phyloP scores from a whole-genome alignment of 2,329 filamentous ascomycete genomes.

The Penicillium sp. region DNA sequence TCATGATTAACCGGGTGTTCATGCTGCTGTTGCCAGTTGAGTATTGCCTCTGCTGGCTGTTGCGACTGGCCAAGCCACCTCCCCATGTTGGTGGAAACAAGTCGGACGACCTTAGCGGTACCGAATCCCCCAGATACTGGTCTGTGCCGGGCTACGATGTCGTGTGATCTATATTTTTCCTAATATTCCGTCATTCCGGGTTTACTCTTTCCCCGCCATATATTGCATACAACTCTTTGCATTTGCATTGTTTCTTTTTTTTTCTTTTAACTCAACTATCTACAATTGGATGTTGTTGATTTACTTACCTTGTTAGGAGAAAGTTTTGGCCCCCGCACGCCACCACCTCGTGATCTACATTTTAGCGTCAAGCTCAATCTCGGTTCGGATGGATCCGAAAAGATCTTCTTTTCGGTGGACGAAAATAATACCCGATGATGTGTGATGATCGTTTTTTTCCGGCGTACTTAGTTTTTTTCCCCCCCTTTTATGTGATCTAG shows the following conservation, averaged over 20 bases:
- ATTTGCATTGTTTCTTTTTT: background rate
- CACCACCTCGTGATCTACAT: slow-evolving; percentile 3
- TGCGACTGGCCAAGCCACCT: slow-evolving; percentile 59
- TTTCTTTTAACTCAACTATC: background rate
- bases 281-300: background rate
- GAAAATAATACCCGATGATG: background rate
- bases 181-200: background rate
- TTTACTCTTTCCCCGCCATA: background rate
- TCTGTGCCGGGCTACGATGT: slow-evolving; percentile 8
- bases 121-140: slow-evolving; percentile 1
- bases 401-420: background rate
- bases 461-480: background rate
- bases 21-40: slow-evolving; percentile 59
- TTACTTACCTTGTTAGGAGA: background rate
- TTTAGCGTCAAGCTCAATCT: slow-evolving; percentile 1
- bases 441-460: background rate
- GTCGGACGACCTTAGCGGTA: background rate
- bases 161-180: slow-evolving; percentile 5
- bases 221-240: slow-evolving; percentile 1
- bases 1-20: slow-evolving; percentile 58
- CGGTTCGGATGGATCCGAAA: background rate
- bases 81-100: slow-evolving; percentile 10
- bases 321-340: background rate
- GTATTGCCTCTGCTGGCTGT: slow-evolving; percentile 55
- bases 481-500: background rate